Base-by-base conservation (phyloP, 2,329 filamentous ascomycete species). In the Pleomassaria siparia region DNA sequence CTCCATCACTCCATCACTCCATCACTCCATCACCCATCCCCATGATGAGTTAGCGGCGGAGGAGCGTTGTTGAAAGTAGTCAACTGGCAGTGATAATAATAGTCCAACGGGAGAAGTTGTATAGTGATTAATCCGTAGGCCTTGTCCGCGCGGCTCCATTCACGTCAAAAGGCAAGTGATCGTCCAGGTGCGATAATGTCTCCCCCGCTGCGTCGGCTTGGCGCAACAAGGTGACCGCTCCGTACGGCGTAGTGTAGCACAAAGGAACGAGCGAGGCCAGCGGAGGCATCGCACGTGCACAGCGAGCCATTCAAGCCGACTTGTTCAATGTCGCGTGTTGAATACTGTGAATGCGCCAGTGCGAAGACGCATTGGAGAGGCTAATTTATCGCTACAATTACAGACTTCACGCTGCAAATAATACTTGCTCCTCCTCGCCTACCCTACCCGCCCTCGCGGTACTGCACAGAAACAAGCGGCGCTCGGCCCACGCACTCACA, bases 111-210 rank as follows among this genome's bases (percentile, higher is more conserved):
- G n/a, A n/a, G n/a, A n/a, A n/a, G n/a, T n/a, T n/a, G n/a, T 15
- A 37, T 20, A 37, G 35, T 24, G 24, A 36, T 18, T 28, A 12
- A 30, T 13, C 29, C 29, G 29, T 26, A 26, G 10, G 6, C 29
- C 29, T 20, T 20, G 35, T 7, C 35, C n/a, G 20, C 32, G 35
- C 20, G 12, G 3, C 35, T n/a, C 35, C 21, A 22, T 37, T 37
- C 9, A 22, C 24, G 8, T 3, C 12, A 18, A 37, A n/a, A 20
- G 35, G 35, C n/a, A 37, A 37, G 35, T 37, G 35, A 37, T 37
- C 35, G 35, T 37, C 35, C 18, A 37, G 35, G n/a, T 37, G 35
- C 20, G 35, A 37, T 37, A 37, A 37, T 37, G 35, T 37, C 18
- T n/a, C 20, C 24, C 35, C 35, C 35, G 35, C 35, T 22, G 35